Conservation (phyloP, 139 green algal genomes). For the Tetraselmis chui region DNA sequence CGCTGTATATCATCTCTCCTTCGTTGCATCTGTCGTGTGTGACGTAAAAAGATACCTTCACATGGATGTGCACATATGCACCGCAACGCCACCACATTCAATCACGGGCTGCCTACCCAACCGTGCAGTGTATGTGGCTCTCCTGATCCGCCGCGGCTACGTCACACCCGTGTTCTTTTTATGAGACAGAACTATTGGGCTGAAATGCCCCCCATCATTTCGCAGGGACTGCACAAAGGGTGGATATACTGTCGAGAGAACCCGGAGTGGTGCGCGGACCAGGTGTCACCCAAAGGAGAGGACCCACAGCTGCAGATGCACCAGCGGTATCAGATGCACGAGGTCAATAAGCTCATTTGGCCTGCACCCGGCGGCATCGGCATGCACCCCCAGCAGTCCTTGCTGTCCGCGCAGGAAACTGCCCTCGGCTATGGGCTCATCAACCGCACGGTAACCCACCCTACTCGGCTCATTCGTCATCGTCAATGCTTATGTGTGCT, state of each 20-base stretch:
- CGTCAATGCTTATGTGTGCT: too few species aligned
- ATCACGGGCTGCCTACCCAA: too few species aligned
- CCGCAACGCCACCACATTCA: neutral
- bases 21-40: neutral
- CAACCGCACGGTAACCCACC: neutral
- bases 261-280: neutral
- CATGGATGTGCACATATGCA: neutral
- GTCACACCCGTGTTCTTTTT: too few species aligned
- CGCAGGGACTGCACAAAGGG: neutral
- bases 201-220: neutral
- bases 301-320: neutral
- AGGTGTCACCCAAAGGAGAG: neutral
- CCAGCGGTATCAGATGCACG: neutral
- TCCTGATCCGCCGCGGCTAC: too few species aligned
- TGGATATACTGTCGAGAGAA: neutral
- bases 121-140: too few species aligned
- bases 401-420: neutral
- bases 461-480: too few species aligned
- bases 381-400: neutral
- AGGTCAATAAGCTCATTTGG: neutral
- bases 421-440: neutral
- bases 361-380: neutral
- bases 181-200: too few species aligned
- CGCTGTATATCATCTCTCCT: too few species aligned
- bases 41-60: neutral